Percentiles rank a stretch among this genome's conserved stretches.
Evolutionary conservation across 371 early-diverging fungal genomes (phyloP).

Genomic region (Mortierella sp.): DNA sequence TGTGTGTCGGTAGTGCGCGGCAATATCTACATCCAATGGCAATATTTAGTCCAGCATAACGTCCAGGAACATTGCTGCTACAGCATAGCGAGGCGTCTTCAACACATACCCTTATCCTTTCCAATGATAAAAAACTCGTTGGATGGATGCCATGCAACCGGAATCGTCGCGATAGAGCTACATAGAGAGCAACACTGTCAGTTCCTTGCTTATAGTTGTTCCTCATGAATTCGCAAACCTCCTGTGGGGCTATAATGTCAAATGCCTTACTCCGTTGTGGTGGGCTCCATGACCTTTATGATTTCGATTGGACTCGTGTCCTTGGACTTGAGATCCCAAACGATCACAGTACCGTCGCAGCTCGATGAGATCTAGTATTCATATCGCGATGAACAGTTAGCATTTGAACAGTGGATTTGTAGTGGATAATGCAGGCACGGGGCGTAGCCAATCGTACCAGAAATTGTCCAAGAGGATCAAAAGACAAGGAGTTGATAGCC

Average conservation of each 20-base stretch:
- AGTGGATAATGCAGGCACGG: no score
- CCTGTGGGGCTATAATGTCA: no score
- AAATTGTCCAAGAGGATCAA: slow-evolving; percentile 48
- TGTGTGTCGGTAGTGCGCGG: slow-evolving; percentile 37
- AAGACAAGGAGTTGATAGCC: slow-evolving; percentile 39
- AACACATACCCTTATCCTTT: slow-evolving; percentile 29
- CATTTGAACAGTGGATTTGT: no score
- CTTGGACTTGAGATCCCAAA: slow-evolving; percentile 65
- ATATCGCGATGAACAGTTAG: no score
- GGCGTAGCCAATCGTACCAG: slow-evolving; percentile 18
- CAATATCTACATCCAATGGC: slow-evolving; percentile 18
- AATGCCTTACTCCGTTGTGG: slow-evolving; percentile 32
- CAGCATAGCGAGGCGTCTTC: neutral
- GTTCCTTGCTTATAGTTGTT: neutral
- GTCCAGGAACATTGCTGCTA: neutral
- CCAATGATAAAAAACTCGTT: slow-evolving; percentile 45
- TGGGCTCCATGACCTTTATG: slow-evolving; percentile 22
- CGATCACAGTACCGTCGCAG: slow-evolving; percentile 66
- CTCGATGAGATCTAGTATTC: slow-evolving; percentile 60
- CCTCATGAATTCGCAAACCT: neutral
- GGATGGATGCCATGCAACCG: slow-evolving; percentile 65
- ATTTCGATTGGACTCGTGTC: slow-evolving; percentile 56
- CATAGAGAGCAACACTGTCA: neutral
- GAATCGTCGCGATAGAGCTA: slow-evolving; percentile 25
- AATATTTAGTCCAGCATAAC: neutral